phyloP scores from a whole-genome alignment of 129 eudicot species.

The Sambucus nigra region DNA sequence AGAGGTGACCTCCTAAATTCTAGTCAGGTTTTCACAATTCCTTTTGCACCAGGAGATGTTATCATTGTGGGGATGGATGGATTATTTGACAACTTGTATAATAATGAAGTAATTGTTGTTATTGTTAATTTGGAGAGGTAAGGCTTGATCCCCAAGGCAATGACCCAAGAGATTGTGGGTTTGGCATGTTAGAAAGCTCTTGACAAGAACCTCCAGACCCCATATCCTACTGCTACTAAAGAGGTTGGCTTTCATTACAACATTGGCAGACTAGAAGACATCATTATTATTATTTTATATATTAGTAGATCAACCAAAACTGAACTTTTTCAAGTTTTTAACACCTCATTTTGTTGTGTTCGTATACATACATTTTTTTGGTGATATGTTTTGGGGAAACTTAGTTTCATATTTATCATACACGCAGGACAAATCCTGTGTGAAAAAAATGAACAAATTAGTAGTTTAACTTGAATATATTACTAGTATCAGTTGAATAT shows the following conservation, averaged over 20 bases:
- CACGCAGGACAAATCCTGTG: too few relatives aligned
- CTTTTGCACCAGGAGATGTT: slow-evolving; percentile 72
- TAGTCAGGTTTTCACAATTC: slow-evolving; percentile 76
- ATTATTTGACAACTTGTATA: slow-evolving; percentile 65
- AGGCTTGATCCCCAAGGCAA: slow-evolving; percentile 37
- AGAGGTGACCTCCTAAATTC: slow-evolving; percentile 79
- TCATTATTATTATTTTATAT: slow-evolving; percentile 71
- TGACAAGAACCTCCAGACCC: slow-evolving; percentile 52
- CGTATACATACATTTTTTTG: not conserved
- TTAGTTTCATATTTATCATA: not conserved
- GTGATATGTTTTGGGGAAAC: not conserved
- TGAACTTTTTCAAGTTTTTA: not conserved
- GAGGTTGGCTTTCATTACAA: slow-evolving; percentile 67
- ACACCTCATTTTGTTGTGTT: too few relatives aligned
- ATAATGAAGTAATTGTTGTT: slow-evolving; percentile 46
- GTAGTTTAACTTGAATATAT: too few relatives aligned
- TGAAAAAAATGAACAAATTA: too few relatives aligned
- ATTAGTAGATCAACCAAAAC: slow-evolving; percentile 20
- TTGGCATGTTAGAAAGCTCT: slow-evolving; percentile 65
- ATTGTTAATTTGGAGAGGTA: slow-evolving; percentile 54
- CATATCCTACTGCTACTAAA: slow-evolving; percentile 75
- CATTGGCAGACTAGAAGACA: slow-evolving; percentile 92
- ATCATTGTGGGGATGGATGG: slow-evolving; percentile 92
- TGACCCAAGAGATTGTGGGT: slow-evolving; percentile 58
- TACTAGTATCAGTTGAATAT: too few relatives aligned